Conservation (phyloP, 306 rosid genomes). For the Begonia fuchsioides region DNA sequence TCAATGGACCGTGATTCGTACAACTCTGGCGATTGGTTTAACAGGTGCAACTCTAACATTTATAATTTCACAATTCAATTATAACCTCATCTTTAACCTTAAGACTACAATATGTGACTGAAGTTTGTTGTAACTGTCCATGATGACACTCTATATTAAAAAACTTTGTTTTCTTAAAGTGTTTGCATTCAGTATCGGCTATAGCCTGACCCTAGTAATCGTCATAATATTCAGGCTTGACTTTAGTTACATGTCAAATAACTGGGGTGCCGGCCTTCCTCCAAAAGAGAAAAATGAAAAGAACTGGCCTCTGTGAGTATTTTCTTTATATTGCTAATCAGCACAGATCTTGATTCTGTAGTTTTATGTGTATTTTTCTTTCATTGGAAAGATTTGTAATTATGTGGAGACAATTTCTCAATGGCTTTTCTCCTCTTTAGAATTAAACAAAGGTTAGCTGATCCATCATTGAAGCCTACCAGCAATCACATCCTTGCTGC, state of each 20-base stretch:
- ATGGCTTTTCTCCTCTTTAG: slow-evolving; percentile 25
- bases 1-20: slow-evolving; percentile 95
- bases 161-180: too few species aligned
- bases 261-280: slow-evolving; percentile 97
- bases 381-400: not conserved
- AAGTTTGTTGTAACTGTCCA: too few species aligned
- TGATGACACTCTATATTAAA: too few species aligned
- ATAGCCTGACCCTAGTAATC: not conserved
- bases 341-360: slow-evolving; percentile 1
- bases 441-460: slow-evolving; percentile 74
- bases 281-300: slow-evolving; percentile 71
- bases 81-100: not conserved
- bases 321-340: slow-evolving; percentile 2
- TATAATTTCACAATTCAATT: not conserved
- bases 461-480: slow-evolving; percentile 77
- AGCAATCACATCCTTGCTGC: slow-evolving; percentile 43
- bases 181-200: slow-evolving; percentile 2
- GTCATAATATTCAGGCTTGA: slow-evolving; percentile 51
- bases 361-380: not conserved
- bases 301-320: slow-evolving; percentile 74
- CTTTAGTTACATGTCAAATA: slow-evolving; percentile 64
- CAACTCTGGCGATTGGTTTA: slow-evolving; percentile 97
- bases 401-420: slow-evolving; percentile 9
- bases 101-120: not conserved
- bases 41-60: slow-evolving; percentile 35